Conservation (phyloP, 306 rosid genomes). For the Quercus parvula region DNA sequence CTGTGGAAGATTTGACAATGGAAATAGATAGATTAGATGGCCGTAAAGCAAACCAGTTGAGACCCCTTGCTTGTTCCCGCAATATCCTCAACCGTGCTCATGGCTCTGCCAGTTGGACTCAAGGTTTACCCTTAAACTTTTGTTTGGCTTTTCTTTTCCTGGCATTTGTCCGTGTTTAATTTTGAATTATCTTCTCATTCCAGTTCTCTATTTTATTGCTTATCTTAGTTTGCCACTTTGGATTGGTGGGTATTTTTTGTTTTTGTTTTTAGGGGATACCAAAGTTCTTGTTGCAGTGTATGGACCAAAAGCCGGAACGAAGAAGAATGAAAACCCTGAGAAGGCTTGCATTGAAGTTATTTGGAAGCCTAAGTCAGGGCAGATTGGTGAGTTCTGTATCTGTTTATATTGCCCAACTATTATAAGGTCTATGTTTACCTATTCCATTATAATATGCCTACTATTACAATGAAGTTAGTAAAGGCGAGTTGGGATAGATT, state of each 20-base stretch:
- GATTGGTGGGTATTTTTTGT: background rate
- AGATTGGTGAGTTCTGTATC: slow-evolving; percentile 40
- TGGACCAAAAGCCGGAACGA: slow-evolving; percentile 81
- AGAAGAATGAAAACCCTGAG: slow-evolving; percentile 88
- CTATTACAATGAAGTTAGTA: too few relatives aligned
- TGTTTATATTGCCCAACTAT: background rate
- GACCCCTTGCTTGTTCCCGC: slow-evolving; percentile 74
- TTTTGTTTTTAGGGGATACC: slow-evolving; percentile 56
- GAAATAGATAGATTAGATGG: slow-evolving; percentile 68
- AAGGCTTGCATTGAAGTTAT: slow-evolving; percentile 88
- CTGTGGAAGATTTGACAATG: slow-evolving; percentile 20
- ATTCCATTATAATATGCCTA: background rate
- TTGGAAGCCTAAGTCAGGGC: slow-evolving; percentile 95
- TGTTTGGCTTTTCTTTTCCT: background rate
- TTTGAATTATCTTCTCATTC: background rate
- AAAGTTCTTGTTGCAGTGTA: slow-evolving; percentile 85
- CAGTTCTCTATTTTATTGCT: background rate
- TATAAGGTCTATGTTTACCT: background rate
- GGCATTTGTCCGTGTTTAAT: background rate
- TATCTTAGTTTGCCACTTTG: background rate
- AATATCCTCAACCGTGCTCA: slow-evolving; percentile 77
- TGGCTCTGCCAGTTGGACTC: slow-evolving; percentile 92
- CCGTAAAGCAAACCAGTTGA: slow-evolving; percentile 70
- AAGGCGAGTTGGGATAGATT: too few relatives aligned
- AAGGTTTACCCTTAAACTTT: slow-evolving; percentile 33